phyloP scores from a whole-genome alignment of 2,329 filamentous ascomycete genomes.

The Coniochaeta ligniaria region DNA sequence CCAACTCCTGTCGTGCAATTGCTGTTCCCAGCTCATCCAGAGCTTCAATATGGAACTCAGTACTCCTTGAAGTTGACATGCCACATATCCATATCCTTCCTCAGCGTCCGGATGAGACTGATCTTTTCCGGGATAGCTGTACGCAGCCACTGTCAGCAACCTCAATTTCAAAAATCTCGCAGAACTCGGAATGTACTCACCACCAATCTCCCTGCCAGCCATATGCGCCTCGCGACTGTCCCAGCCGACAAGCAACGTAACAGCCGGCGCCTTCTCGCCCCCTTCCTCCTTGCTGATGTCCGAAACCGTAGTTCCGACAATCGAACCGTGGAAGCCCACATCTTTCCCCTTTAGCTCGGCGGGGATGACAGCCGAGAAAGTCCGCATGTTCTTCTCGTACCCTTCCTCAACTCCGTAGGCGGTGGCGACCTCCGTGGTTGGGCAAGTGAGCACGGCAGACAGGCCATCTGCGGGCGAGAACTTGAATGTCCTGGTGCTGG shows the following conservation, averaged over 20 bases:
- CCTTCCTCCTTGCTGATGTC: neutral
- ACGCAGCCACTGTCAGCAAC: neutral
- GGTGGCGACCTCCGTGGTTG: neutral
- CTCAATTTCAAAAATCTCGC: neutral
- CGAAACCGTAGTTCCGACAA: neutral
- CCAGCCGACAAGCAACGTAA: neutral
- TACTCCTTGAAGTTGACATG: constrained; percentile 1
- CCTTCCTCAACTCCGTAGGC: neutral
- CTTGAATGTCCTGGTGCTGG: neutral
- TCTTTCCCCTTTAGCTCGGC: constrained; percentile 15
- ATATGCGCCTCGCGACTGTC: neutral
- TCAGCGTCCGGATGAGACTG: neutral
- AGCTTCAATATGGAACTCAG: neutral
- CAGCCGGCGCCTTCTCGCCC: neutral
- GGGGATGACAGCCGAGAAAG: neutral
- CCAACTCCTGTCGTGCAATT: neutral
- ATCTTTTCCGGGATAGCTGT: neutral
- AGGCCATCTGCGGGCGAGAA: neutral
- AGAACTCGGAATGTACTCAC: neutral
- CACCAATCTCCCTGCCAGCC: neutral
- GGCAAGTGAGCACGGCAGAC: neutral
- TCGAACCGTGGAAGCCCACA: constrained; percentile 6
- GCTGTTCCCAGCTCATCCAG: neutral
- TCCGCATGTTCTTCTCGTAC: neutral
- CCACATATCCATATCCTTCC: constrained; percentile 1